Base-by-base conservation (phyloP, 192 early-diverging fungal genomes). In the Coemansia sp. region DNA sequence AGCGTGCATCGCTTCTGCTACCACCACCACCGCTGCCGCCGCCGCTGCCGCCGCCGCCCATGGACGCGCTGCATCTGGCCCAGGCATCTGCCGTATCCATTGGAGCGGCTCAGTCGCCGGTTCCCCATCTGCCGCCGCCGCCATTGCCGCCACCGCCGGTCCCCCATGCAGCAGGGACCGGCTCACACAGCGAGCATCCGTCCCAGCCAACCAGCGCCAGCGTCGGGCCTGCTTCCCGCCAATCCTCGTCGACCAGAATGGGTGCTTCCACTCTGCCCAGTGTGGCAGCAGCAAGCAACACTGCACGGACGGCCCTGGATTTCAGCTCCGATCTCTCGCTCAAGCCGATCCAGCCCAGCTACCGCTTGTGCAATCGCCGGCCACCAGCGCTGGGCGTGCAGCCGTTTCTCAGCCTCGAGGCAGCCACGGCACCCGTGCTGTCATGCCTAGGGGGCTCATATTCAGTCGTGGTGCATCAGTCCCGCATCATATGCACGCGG, bases 401-500 rank as follows among this genome's bases (percentile, higher is more conserved):
- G 57, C 53, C 69, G 14, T 58, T 65, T 36, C 54, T 72, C 16
- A 61, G 63, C 26, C 14, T 54, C 5, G 58, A 65, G n/a, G 25
- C 57, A 27, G 30, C 54, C 18, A 21, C 51, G 7, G 27, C 32
- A 5, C 30, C 57, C 1, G 54, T 38, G 1, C 42, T 65, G 32
- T 54, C 63, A 21, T 60, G 62, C 43, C n/a, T 72, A 31, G 57
- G 69, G 35, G 69, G 69, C 31, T 29, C 27, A 18, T 50, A 60
- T 27, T 46, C 63, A 8, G 56, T 56, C 17, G 53, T 72, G 8
- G 57, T 57, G 5, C 54, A 55, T 38, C 69, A 72, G 30, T 40
- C 62, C 31, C 69, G 63, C 23, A 44, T 72, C n/a, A 50, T 64
- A 48, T 72, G 69, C 44, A 65, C 62, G 25, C 54, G 53, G n/a